A percentile compares a stretch with the other conserved stretches of the same genome.
phyloP scores from a whole-genome alignment of 345 rosid genomes.

The Litchi chinensis region DNA sequence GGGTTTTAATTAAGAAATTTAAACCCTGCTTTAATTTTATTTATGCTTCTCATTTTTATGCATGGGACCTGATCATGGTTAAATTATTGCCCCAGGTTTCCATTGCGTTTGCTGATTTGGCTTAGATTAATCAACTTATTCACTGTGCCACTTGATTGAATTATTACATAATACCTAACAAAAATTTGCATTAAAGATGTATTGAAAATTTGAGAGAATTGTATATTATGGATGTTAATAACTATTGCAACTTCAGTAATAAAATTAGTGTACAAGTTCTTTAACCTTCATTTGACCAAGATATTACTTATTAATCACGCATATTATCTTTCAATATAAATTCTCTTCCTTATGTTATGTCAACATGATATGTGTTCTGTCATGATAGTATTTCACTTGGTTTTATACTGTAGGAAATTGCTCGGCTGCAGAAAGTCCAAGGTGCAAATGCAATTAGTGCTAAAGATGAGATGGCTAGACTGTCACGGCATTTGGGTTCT shows the following conservation, averaged over 20 bases:
- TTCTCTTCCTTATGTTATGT: not conserved
- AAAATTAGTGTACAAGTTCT: not conserved
- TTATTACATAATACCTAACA: too few species aligned
- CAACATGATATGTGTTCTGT: not conserved
- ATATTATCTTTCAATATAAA: not conserved
- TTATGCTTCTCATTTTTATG: too few species aligned
- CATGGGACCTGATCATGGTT: too few species aligned
- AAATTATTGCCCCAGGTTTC: too few species aligned
- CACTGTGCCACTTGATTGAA: too few species aligned
- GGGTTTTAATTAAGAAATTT: too few species aligned
- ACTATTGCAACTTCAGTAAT: not conserved
- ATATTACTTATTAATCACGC: not conserved
- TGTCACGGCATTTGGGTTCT: conserved; percentile 89
- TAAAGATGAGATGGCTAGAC: conserved; percentile 97
- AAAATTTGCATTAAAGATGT: too few species aligned
- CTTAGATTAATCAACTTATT: too few species aligned
- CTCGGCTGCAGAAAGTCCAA: conserved; percentile 81
- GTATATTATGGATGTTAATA: not conserved
- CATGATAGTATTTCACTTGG: conserved; percentile 19
- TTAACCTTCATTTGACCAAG: not conserved
- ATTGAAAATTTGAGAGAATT: not conserved
- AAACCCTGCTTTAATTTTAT: too few species aligned
- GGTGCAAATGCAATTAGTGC: conserved; percentile 93
- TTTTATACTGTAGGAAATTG: conserved; percentile 69
- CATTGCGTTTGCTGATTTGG: too few species aligned